Conservation (phyloP, 192 early-diverging fungal species). For the Gonapodya sp. region DNA sequence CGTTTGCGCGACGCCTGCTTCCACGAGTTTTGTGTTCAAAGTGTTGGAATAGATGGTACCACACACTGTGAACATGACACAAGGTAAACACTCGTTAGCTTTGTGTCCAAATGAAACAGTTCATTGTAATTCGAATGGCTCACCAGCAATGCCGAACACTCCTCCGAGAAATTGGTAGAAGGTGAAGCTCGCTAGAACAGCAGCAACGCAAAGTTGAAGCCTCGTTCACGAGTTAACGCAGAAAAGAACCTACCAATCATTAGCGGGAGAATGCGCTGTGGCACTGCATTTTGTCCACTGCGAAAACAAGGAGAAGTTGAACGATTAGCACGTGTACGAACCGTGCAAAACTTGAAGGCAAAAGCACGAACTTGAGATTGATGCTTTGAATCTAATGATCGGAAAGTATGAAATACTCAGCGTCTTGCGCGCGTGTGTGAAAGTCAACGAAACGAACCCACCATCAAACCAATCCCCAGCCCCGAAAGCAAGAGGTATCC, state of each 20-base stretch:
- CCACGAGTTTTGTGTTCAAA: not conserved
- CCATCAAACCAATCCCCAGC: conserved; percentile 40
- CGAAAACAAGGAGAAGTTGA: not conserved
- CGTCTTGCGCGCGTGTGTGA: not conserved
- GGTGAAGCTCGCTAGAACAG: not conserved
- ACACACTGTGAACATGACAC: too few relatives aligned
- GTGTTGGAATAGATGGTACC: not conserved
- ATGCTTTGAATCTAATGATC: not conserved
- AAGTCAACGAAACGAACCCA: not conserved
- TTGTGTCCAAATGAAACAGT: too few relatives aligned
- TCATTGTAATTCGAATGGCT: too few relatives aligned
- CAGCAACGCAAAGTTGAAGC: not conserved
- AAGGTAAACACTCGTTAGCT: too few relatives aligned
- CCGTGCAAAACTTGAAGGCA: not conserved
- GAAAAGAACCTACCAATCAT: not conserved
- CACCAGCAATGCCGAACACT: not conserved
- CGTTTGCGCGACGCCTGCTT: not conserved
- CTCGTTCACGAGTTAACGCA: not conserved
- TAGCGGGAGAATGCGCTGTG: not conserved
- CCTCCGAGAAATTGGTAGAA: not conserved
- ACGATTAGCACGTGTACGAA: not conserved
- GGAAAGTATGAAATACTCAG: too few relatives aligned
- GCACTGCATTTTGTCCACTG: not conserved
- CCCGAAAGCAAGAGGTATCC: conserved; percentile 42
- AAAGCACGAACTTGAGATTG: not conserved